Base-by-base conservation (phyloP, 148 eudicot genomes). In the Dysphania ambrosioides region DNA sequence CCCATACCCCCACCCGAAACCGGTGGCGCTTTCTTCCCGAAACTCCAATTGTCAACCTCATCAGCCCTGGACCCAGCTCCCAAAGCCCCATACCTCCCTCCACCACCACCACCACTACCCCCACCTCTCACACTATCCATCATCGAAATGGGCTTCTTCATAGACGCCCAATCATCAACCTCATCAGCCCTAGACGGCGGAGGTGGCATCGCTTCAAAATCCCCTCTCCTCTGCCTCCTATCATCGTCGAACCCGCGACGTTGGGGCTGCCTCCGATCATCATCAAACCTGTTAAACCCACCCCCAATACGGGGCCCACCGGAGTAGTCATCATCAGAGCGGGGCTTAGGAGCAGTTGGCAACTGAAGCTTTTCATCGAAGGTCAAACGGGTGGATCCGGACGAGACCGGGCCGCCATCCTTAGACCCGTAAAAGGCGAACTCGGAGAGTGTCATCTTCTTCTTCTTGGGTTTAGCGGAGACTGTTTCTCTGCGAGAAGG, bases 1-100 rank as follows among this genome's bases (percentile, higher is more conserved):
- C 38, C 66, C 13, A n/a, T 0, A 2, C 60, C 40, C 1, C 59
- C 75, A 18, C 75, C 67, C 7, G 60, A 60, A 11, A 78, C 72
- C 5, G 57, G 31, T 0, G 78, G 59, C 9, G 79, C 77, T 75
- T 81, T 88, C 79, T 93, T 93, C 35, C 78, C 83, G 5, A 85
- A 66, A 12, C 79, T 87, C 97, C 98, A 93, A 80, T 86, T 91
- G 42, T 91, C 95, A 18, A 85, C 85, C 58, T 88, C 98, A 80
- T 93, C 98, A 15, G 97, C 95, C 73, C 88, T 78, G 2, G 97
- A 91, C 68, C 88, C 83, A 9, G 83, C 87, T 2, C 96, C 97
- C n/a, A 90, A 77, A 0, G 85, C 70, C 11, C 73, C 79, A 36
- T 89, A 91, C 42, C 85, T 73, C 19, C 10, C 49, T 58, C 6